phyloP scores from a whole-genome alignment of 805 yeast species.

The Cyberlindnera americana region DNA sequence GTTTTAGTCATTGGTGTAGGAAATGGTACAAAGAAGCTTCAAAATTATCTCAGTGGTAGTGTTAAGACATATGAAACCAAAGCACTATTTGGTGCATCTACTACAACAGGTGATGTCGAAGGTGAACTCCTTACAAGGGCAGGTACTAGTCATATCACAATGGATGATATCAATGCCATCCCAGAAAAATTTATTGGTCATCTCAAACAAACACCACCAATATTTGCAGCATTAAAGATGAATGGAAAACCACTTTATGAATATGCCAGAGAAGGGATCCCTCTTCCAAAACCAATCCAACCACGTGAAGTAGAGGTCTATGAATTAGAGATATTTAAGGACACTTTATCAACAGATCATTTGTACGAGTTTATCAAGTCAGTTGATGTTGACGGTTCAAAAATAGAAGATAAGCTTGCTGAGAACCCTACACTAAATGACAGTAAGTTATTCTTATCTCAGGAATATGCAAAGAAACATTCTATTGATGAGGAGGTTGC shows the following conservation, averaged over 20 bases:
- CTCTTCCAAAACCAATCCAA: constrained; percentile 81
- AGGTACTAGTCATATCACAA: constrained; percentile 52
- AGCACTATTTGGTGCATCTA: constrained; percentile 84
- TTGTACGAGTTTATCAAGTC: constrained; percentile 43
- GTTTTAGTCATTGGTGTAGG: constrained; percentile 92
- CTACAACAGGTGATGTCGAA: constrained; percentile 92
- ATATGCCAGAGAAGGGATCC: constrained; percentile 84
- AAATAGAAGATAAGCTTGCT: constrained; percentile 35
- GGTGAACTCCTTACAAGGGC: constrained; percentile 71
- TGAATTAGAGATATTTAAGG: constrained; percentile 49
- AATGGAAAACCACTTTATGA: constrained; percentile 92
- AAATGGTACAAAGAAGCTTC: constrained; percentile 78
- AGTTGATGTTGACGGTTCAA: constrained; percentile 51
- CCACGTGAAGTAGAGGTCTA: constrained; percentile 65
- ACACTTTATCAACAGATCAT: constrained; percentile 54
- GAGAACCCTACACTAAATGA: constrained; percentile 50
- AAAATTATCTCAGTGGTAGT: constrained; percentile 67
- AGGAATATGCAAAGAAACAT: constrained; percentile 48
- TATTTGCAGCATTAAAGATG: constrained; percentile 90
- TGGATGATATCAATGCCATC: constrained; percentile 45
- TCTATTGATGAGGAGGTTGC: constrained; percentile 37
- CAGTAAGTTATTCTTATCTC: constrained; percentile 57
- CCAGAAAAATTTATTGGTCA: constrained; percentile 73
- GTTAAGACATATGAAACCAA: constrained; percentile 77
- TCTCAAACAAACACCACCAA: constrained; percentile 88